Percentiles rank a stretch among this genome's conserved stretches.
These are phyloP conservation scores for Botrytis medusae DNA, from an alignment of 2,329 filamentous ascomycete genomes.

Conservation along the genomic window DNA sequence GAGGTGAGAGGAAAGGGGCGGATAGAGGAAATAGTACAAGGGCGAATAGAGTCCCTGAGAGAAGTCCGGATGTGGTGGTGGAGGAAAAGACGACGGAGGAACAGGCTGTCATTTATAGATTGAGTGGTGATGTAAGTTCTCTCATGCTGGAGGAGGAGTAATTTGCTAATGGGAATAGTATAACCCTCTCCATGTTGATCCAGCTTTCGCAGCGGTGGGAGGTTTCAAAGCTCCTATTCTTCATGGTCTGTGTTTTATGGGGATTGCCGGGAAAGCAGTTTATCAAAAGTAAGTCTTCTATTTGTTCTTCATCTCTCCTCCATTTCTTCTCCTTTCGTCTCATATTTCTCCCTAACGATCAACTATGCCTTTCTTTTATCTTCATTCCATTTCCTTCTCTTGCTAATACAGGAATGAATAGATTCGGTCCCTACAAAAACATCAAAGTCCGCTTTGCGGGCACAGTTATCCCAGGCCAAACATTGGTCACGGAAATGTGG, in stretches of 20 bases:
- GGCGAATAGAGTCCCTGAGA: slow-evolving; percentile 73
- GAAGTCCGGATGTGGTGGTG: slow-evolving; percentile 75
- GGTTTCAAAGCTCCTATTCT: slow-evolving; percentile 94
- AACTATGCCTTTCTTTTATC: no score
- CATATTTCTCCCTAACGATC: neutral
- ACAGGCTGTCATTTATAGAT: slow-evolving; percentile 88
- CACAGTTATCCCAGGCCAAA: slow-evolving; percentile 81
- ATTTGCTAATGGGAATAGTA: neutral
- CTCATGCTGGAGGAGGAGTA: rapidly evolving
- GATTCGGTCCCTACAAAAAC: slow-evolving; percentile 74
- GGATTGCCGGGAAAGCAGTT: slow-evolving; percentile 86
- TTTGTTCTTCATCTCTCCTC: neutral
- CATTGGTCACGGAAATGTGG: slow-evolving; percentile 93
- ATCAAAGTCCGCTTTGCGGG: slow-evolving; percentile 92
- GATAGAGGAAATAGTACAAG: slow-evolving; percentile 81
- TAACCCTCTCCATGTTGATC: slow-evolving; percentile 86
- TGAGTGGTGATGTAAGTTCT: slow-evolving; percentile 83
- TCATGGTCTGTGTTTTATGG: slow-evolving; percentile 95
- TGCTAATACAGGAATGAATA: neutral
- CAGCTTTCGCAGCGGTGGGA: slow-evolving; percentile 88
- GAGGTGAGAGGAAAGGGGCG: slow-evolving; percentile 71
- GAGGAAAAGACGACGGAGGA: slow-evolving; percentile 86
- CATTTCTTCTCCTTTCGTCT: neutral
- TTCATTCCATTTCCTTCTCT: no score
- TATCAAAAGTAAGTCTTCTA: slow-evolving; percentile 62